Base-by-base conservation (phyloP, 176 grass and related monocot genomes). In the Zizania latifolia region DNA sequence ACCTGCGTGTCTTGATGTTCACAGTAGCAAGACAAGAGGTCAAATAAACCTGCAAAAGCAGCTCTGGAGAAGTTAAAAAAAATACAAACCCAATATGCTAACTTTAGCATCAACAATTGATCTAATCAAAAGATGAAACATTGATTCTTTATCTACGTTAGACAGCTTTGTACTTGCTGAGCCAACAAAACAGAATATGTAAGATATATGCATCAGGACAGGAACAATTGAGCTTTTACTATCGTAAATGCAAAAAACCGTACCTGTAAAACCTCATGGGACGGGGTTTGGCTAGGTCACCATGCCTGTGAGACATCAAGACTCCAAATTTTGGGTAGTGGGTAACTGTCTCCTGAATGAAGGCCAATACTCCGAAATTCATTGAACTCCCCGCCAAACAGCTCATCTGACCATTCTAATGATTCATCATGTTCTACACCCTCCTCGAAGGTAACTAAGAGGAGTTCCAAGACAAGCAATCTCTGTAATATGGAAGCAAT, bases 221-320 rank as follows among this genome's bases (percentile, higher is more conserved):
- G n/a, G 73, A 65, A 36, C 32, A 33, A 10, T 61, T 59, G 40
- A 6, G 14, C 65, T 24, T 81, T 29, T 50, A n/a, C 21, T 16
- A 14, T 2, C 22, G 31, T 79, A 33, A 48, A 12, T 71, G 21
- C 22, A 51, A 81, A 10, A 14, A 11, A 15, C 58, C 22, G 4
- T n/a, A 94, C 95, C 95, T 94, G 76, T 73, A 90, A 90, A 79
- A 82, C 79, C 44, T 86, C 85, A 46, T 90, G 74, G 2, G 73
- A 76, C 68, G 54, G 44, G 48, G 46, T 3, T 82, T 82, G 45
- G 44, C 26, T 70, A 62, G 35, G 63, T 16, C 29, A 78, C 32
- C 63, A 22, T 36, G 26, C 74, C 76, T 74, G 31, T 6, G 65
- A 78, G 75, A 60, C 50, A 82, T 58, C 43, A 5, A 46, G 30